Evolutionary conservation across 441 rosid genomes (phyloP).

Genomic region (Pelargonium cotyledonis): DNA sequence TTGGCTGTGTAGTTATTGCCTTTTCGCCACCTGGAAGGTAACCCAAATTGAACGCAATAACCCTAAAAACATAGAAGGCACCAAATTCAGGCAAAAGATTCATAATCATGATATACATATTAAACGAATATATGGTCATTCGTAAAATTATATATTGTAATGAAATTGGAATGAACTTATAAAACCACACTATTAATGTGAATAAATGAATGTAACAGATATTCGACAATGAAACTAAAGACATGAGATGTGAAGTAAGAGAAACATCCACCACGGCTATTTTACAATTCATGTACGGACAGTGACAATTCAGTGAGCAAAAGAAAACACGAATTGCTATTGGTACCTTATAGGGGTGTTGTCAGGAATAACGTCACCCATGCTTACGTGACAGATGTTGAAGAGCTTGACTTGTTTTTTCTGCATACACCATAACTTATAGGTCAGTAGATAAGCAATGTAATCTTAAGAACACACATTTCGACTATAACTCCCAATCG

Average conservation of each 20-base stretch:
- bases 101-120: not conserved
- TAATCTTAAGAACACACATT: no score
- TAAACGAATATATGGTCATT: not conserved
- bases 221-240: no score
- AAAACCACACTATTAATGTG: no score
- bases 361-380: slow-evolving; percentile 44
- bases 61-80: slow-evolving; percentile 35
- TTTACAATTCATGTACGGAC: not conserved
- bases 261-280: not conserved
- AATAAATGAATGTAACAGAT: no score
- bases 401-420: slow-evolving; percentile 46
- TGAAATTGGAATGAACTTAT: no score
- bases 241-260: not conserved
- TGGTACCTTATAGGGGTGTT: slow-evolving; percentile 41
- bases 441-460: not conserved
- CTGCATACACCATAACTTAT: slow-evolving; percentile 26
- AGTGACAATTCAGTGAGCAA: slow-evolving; percentile 3
- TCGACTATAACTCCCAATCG: no score
- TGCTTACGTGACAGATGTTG: slow-evolving; percentile 47
- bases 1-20: slow-evolving; percentile 45
- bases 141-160: no score
- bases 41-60: slow-evolving; percentile 86
- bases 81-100: not conserved
- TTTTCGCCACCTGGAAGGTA: slow-evolving; percentile 89
- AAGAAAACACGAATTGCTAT: slow-evolving; percentile 9